Evolutionary conservation across 305 asterid species (phyloP), one percentile per base, ranked within the genome.

Genomic region (Coffea humblotiana): DNA sequence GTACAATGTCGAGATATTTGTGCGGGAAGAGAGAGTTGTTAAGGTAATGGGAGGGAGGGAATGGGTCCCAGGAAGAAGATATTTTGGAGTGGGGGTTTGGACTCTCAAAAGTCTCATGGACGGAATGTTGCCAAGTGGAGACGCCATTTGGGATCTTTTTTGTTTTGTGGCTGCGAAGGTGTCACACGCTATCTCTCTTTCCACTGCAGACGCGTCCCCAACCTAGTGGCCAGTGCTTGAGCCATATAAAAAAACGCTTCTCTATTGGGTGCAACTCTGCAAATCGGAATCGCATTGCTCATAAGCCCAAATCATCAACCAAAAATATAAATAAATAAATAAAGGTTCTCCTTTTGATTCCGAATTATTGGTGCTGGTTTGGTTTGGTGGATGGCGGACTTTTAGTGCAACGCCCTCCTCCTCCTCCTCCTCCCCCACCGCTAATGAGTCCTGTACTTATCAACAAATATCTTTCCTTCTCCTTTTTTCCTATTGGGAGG

Each of bases 111-210:
- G 23, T 21, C 52, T 82, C 7, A 81, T 88, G 97, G 92, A 87
- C 81, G 83, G 58, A 49, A 86, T 5, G 1, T n/a, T 0, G 88
- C 86, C 96, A 90, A 91, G 93, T 89, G 94, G 92, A 80, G 47
- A 25, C 18, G 1, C 58, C 83, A 16, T 49, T 63, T 73, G 13
- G 74, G 73, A 84, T 78, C 82, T 85, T 83, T 84, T 45, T 12
- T 16, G 6, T 40, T 88, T 84, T 89, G 95, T 91, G 94, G 95
- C 79, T 78, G 82, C 78, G 78, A 82, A 82, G 73, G 80, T 84
- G 86, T 82, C 90, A 77, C 70, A 60, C 65, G 75, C 27, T 45
- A 45, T 82, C 79, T 61, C 79, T 61, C 71, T 13, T 47, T 43
- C 1, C 45, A 45, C 47, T 65, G 51, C 67, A 23, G 11, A 15